Conservation (phyloP, 1,139 yeast genomes). For the Kazachstania sp. region DNA sequence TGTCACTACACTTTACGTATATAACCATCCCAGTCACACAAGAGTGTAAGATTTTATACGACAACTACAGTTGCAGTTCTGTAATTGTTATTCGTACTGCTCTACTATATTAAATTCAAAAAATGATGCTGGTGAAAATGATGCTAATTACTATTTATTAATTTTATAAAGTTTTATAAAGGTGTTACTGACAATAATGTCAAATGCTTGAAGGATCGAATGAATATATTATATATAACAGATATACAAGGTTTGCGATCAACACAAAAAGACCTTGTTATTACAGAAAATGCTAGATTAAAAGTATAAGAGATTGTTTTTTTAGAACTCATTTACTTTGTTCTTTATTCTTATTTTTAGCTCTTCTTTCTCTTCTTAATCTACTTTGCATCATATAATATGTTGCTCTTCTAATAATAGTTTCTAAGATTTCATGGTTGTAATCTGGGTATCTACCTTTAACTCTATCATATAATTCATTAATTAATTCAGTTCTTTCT, state of each 20-base stretch:
- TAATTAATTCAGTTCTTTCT: slow-evolving; percentile 44
- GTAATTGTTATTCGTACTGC: too few relatives aligned
- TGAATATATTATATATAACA: too few relatives aligned
- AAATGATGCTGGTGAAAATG: too few relatives aligned
- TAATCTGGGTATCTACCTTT: slow-evolving; percentile 44
- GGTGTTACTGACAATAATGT: too few relatives aligned
- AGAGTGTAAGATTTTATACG: too few relatives aligned
- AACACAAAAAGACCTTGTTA: neutral
- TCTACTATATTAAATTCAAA: too few relatives aligned
- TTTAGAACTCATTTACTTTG: neutral
- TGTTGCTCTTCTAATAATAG: slow-evolving; percentile 67
- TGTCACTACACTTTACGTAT: too few relatives aligned
- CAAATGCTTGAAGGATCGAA: too few relatives aligned
- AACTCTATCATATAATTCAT: slow-evolving; percentile 42
- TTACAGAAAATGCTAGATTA: neutral
- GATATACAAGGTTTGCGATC: neutral
- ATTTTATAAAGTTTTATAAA: too few relatives aligned
- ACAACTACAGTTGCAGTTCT: too few relatives aligned
- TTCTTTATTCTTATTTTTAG: slow-evolving; percentile 29
- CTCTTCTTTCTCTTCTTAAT: slow-evolving; percentile 57
- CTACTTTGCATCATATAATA: slow-evolving; percentile 77
- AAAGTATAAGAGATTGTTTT: neutral
- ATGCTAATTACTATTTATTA: too few relatives aligned
- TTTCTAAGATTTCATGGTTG: slow-evolving; percentile 49
- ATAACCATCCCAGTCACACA: too few relatives aligned